Conservation (phyloP, 2,329 filamentous ascomycete species). For the Arthroderma sp. region DNA sequence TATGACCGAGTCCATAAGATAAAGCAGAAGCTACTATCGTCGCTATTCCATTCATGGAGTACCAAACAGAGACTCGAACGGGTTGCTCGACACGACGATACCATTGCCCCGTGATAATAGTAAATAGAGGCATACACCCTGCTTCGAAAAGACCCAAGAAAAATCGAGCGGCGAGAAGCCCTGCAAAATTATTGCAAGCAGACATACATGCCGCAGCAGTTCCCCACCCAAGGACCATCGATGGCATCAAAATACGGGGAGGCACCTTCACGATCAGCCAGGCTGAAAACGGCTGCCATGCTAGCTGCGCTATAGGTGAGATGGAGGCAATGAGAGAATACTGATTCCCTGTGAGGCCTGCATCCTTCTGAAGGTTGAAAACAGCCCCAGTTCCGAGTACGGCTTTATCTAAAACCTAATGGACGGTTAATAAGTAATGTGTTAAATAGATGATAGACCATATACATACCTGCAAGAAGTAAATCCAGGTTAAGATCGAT, state of each 20-base stretch:
- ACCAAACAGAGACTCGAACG: slow-evolving; percentile 52
- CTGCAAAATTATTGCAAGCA: slow-evolving; percentile 33
- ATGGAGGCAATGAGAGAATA: slow-evolving; percentile 48
- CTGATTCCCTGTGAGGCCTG: slow-evolving; percentile 38
- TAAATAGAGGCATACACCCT: slow-evolving; percentile 35
- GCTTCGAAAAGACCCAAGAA: slow-evolving; percentile 43
- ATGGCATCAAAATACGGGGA: slow-evolving; percentile 45
- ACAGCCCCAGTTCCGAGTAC: slow-evolving; percentile 46
- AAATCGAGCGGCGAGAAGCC: slow-evolving; percentile 37
- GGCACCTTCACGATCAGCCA: slow-evolving; percentile 49
- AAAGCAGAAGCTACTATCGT: slow-evolving; percentile 45
- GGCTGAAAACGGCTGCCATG: slow-evolving; percentile 48
- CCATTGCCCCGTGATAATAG: slow-evolving; percentile 34
- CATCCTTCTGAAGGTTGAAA: slow-evolving; percentile 40
- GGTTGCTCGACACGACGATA: slow-evolving; percentile 46
- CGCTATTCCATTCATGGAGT: slow-evolving; percentile 46
- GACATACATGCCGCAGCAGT: slow-evolving; percentile 37
- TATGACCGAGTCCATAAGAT: slow-evolving; percentile 46
- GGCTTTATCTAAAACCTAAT: slow-evolving; percentile 43
- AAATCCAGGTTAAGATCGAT: slow-evolving; percentile 32
- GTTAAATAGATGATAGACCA: neutral
- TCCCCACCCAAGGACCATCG: slow-evolving; percentile 36
- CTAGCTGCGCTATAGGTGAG: slow-evolving; percentile 46
- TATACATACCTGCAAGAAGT: slow-evolving; percentile 27
- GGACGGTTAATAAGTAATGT: neutral